These are phyloP conservation scores for Entomophthora muscae DNA, from an alignment of 371 early-diverging fungal species.

Conservation along the genomic window DNA sequence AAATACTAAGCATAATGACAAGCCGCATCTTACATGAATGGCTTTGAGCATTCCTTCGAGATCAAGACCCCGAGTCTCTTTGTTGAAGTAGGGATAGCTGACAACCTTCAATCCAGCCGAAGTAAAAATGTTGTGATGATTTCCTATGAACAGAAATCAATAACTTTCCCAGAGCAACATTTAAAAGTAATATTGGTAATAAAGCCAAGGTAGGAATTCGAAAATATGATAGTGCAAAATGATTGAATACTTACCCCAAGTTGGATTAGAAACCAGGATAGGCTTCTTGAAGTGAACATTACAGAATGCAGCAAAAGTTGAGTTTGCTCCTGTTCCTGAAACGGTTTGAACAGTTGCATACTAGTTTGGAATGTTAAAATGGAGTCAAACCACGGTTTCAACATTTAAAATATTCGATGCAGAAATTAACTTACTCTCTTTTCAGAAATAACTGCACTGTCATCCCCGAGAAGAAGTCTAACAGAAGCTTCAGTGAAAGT, in stretches of 20 bases:
- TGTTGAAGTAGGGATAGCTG: slow-evolving; percentile 81
- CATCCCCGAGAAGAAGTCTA: slow-evolving; percentile 62
- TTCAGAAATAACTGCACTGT: slow-evolving; percentile 59
- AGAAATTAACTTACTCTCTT: slow-evolving; percentile 31
- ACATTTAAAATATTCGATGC: too few relatives aligned
- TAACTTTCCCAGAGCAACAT: too few relatives aligned
- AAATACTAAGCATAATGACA: slow-evolving; percentile 1
- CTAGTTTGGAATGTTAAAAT: too few relatives aligned
- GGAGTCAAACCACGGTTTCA: neutral
- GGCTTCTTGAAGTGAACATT: slow-evolving; percentile 42
- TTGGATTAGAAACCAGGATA: slow-evolving; percentile 82
- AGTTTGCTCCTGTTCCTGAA: slow-evolving; percentile 91
- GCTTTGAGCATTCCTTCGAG: slow-evolving; percentile 50
- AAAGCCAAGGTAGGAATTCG: too few relatives aligned
- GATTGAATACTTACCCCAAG: slow-evolving; percentile 64
- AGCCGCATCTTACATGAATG: slow-evolving; percentile 20
- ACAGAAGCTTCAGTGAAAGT: slow-evolving; percentile 60
- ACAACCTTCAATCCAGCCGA: slow-evolving; percentile 63
- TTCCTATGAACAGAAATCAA: too few relatives aligned
- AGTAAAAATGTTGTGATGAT: slow-evolving; percentile 75
- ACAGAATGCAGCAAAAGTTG: slow-evolving; percentile 72
- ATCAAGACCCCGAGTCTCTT: slow-evolving; percentile 53
- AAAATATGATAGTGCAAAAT: too few relatives aligned
- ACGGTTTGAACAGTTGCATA: slow-evolving; percentile 67
- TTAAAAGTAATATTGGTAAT: too few relatives aligned